Evolutionary conservation across 2,329 filamentous ascomycete genomes (phyloP).

Genomic region (Aphanoascus verrucosus): DNA sequence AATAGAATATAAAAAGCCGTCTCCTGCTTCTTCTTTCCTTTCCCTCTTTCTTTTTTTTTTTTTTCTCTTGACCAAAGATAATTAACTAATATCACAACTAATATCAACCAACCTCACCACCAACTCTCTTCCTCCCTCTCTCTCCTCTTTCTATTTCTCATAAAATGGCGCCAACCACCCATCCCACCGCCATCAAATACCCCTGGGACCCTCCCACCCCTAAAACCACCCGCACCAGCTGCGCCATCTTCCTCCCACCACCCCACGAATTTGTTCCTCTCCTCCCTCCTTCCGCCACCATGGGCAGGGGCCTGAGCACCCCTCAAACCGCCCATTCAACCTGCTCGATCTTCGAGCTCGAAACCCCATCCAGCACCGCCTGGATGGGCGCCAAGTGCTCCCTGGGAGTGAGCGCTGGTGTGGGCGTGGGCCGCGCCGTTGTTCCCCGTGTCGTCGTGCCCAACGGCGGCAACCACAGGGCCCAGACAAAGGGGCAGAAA

Average conservation of each 20-base stretch:
- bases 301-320: background rate
- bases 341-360: slow-evolving; percentile 12
- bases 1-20: background rate
- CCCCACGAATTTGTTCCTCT: background rate
- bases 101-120: background rate
- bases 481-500: background rate
- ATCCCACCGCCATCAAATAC: background rate
- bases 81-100: too few relatives aligned
- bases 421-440: background rate
- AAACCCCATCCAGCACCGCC: background rate
- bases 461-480: background rate
- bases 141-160: background rate
- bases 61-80: background rate
- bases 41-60: background rate
- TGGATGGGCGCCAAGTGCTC: slow-evolving; percentile 4
- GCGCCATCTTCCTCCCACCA: slow-evolving; percentile 12
- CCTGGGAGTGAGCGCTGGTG: background rate
- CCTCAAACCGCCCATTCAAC: slow-evolving; percentile 11
- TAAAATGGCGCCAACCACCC: background rate
- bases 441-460: background rate
- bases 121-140: background rate
- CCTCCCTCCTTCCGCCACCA: background rate
- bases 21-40: background rate
- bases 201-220: slow-evolving; percentile 3
- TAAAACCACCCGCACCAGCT: slow-evolving; percentile 11